Conservation (phyloP, 2,329 filamentous ascomycete genomes). For the Aurifilum marmelostoma region DNA sequence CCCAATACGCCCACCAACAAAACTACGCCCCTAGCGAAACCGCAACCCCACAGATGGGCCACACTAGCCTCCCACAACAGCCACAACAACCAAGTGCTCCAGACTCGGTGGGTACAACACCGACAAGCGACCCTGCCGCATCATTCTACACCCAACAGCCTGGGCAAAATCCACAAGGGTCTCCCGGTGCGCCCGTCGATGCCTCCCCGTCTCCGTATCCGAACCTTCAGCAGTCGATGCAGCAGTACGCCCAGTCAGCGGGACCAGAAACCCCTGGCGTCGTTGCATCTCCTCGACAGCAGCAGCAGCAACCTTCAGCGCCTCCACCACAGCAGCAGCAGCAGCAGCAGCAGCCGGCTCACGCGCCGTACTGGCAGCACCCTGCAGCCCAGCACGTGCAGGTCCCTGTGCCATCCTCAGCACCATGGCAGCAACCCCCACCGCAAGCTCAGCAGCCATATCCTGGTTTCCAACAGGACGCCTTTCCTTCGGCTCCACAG, state of each 20-base stretch:
- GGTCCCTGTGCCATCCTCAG: conserved; percentile 44
- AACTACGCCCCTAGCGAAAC: conserved; percentile 41
- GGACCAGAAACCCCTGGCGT: conserved; percentile 44
- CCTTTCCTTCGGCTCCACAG: conserved; percentile 68
- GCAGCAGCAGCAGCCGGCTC: conserved; percentile 39
- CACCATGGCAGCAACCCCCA: conserved; percentile 42
- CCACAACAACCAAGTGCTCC: conserved; percentile 35
- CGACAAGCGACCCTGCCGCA: conserved; percentile 54
- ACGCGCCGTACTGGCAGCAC: conserved; percentile 56
- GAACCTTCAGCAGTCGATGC: conserved; percentile 44
- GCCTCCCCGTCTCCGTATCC: conserved; percentile 55
- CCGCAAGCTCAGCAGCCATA: conserved; percentile 39
- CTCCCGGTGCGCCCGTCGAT: conserved; percentile 47
- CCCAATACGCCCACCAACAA: conserved; percentile 42
- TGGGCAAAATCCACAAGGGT: conserved; percentile 41
- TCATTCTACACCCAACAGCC: conserved; percentile 60
- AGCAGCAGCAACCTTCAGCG: conserved; percentile 36
- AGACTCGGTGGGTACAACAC: conserved; percentile 40
- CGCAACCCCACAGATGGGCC: conserved; percentile 35
- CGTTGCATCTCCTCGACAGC: conserved; percentile 32
- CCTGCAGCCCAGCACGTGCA: conserved; percentile 45
- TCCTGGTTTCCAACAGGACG: conserved; percentile 57
- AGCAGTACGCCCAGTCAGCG: conserved; percentile 23
- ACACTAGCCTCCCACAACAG: conserved; percentile 39
- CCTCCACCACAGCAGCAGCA: conserved; percentile 37